phyloP scores from a whole-genome alignment of 768 basidiomycete genomes.

The Clathrus columnatus region DNA sequence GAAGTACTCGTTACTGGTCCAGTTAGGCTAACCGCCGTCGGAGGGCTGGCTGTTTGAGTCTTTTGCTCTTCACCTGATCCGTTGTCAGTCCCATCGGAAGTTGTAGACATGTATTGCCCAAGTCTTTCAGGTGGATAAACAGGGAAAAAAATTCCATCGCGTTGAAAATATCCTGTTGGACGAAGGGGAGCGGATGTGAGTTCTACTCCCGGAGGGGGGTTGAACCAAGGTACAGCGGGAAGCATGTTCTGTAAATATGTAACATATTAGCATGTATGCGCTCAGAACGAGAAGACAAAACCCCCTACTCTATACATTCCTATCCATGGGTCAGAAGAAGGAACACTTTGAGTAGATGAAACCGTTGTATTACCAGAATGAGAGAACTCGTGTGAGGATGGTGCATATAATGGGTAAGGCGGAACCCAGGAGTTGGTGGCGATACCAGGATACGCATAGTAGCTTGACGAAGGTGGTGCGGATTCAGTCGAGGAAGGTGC shows the following conservation, averaged over 20 bases:
- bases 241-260: background rate
- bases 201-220: constrained; percentile 9
- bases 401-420: background rate
- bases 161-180: constrained; percentile 7
- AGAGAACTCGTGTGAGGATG: background rate
- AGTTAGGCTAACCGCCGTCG: background rate
- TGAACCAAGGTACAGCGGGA: constrained; percentile 3
- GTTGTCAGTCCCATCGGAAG: background rate
- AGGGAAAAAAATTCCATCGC: constrained; percentile 5
- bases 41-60: background rate
- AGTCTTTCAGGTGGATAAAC: constrained; percentile 8
- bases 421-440: background rate
- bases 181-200: constrained; percentile 6
- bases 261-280: background rate
- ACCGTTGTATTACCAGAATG: background rate
- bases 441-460: background rate
- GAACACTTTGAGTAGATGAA: background rate
- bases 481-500: constrained; percentile 8
- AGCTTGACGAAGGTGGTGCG: background rate
- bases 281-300: background rate
- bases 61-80: background rate
- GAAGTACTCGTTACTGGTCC: background rate
- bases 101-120: constrained; percentile 9
- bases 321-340: constrained; percentile 7
- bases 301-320: constrained; percentile 5